A percentile compares a stretch with the other conserved stretches of the same genome.
These are phyloP conservation scores for Aspergillus fumigatiaffinis DNA, from an alignment of 2,329 filamentous ascomycete genomes.

Conservation along the genomic window DNA sequence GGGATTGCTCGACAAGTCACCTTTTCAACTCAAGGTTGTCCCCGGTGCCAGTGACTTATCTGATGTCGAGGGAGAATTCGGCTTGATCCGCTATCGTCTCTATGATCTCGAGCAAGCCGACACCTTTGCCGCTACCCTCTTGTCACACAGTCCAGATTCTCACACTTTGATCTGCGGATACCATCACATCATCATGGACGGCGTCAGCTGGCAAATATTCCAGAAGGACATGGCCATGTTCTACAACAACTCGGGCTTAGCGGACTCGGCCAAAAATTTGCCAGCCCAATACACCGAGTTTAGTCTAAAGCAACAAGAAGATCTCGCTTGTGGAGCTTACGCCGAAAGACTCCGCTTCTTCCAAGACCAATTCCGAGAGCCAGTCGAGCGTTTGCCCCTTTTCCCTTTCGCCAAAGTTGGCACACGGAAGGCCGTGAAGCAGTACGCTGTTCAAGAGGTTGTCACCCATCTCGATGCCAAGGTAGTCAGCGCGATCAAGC, in stretches of 20 bases:
- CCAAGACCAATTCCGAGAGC: background rate
- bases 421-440: conserved; percentile 9
- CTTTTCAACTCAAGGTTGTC: conserved; percentile 1
- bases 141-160: conserved; percentile 11
- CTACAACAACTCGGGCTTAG: background rate
- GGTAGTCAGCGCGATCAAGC: conserved; percentile 11
- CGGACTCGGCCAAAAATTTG: background rate
- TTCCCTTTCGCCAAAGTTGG: conserved; percentile 18
- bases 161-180: conserved; percentile 25
- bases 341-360: conserved; percentile 4
- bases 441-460: conserved; percentile 7
- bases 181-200: conserved; percentile 36
- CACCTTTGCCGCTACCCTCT: conserved; percentile 16
- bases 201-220: conserved; percentile 22
- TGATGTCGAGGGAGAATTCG: conserved; percentile 5
- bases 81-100: conserved; percentile 10
- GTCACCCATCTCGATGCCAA: conserved; percentile 6
- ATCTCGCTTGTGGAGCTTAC: conserved; percentile 2
- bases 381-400: conserved; percentile 16
- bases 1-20: conserved; percentile 1
- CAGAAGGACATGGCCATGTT: conserved; percentile 18
- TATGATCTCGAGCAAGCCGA: conserved; percentile 23
- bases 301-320: conserved; percentile 1
- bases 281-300: conserved; percentile 4
- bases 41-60: background rate